Evolutionary conservation across 768 basidiomycete species (phyloP), one percentile per base, ranked within the genome.

Genomic region (Naematelia aurantialba): DNA sequence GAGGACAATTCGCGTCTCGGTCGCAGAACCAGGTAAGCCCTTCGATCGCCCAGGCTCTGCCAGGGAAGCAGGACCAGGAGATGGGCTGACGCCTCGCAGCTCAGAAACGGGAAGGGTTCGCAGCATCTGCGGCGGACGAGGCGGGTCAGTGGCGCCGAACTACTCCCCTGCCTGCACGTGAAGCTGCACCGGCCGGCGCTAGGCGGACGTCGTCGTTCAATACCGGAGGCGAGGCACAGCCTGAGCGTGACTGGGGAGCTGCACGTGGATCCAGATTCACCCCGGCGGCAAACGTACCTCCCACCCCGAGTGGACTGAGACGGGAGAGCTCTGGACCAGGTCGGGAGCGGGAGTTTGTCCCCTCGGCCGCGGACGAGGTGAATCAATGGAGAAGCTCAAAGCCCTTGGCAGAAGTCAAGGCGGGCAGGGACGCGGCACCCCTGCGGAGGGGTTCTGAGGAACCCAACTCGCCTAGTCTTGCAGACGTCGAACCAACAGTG

Each of bases 11-110:
- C 84, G 96, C 59, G 86, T 97, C 59, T 91, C 87, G 76, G 96
- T 99, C 48, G 96, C 96, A 8, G 96, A 98, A 74, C 87, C 93
- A 67, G 90, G 91, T 94, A 75, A 82, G 89, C 84, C 59, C 61
- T 13, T 44, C 54, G 3, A 30, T 61, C 25, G n/a, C n/a, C n/a
- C n/a, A n/a, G n/a, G n/a, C n/a, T n/a, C n/a, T n/a, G n/a, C n/a
- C n/a, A n/a, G n/a, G n/a, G n/a, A n/a, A n/a, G n/a, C n/a, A n/a
- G n/a, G n/a, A n/a, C n/a, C n/a, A n/a, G n/a, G 81, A 80, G 12
- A 27, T 46, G 29, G 39, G 62, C 61, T 79, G 77, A 48, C 52
- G n/a, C 34, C 26, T 17, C 44, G 45, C 54, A 60, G 67, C 61
- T n/a, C n/a, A 62, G 29, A 46, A 56, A 24, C 57, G 68, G 54